phyloP scores from a whole-genome alignment of 1,139 yeast species.

The Diutina pseudorugosa region DNA sequence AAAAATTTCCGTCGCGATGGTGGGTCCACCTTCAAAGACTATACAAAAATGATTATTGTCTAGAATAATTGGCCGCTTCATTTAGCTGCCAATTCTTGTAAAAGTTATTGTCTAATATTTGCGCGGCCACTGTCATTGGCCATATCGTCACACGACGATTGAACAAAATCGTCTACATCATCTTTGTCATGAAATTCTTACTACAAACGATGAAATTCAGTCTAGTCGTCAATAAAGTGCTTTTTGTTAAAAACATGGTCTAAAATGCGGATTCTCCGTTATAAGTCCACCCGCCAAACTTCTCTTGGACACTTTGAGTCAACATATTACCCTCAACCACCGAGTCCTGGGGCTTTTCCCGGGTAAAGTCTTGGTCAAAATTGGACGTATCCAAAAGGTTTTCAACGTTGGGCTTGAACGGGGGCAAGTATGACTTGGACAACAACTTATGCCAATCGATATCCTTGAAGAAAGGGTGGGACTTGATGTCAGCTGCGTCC shows the following conservation, averaged over 20 bases:
- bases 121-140: not conserved
- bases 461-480: conserved; percentile 79
- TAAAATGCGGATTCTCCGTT: conserved; percentile 40
- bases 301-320: conserved; percentile 87
- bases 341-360: conserved; percentile 87
- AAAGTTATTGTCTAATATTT: too few species aligned
- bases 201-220: not conserved
- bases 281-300: conserved; percentile 98
- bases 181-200: too few species aligned
- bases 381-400: conserved; percentile 83
- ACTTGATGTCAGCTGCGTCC: conserved; percentile 79
- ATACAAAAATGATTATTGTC: too few species aligned
- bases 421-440: conserved; percentile 87
- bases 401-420: conserved; percentile 86
- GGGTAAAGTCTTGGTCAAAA: conserved; percentile 87
- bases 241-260: not conserved
- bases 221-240: not conserved
- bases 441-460: conserved; percentile 84
- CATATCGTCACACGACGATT: not conserved
- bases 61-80: too few species aligned
- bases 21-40: not conserved
- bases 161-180: too few species aligned
- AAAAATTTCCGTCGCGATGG: not conserved
- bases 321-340: conserved; percentile 76
- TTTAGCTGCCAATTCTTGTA: too few species aligned